phyloP scores from a whole-genome alignment of 208 protist genomes.

The Trypanosoma boissoni region DNA sequence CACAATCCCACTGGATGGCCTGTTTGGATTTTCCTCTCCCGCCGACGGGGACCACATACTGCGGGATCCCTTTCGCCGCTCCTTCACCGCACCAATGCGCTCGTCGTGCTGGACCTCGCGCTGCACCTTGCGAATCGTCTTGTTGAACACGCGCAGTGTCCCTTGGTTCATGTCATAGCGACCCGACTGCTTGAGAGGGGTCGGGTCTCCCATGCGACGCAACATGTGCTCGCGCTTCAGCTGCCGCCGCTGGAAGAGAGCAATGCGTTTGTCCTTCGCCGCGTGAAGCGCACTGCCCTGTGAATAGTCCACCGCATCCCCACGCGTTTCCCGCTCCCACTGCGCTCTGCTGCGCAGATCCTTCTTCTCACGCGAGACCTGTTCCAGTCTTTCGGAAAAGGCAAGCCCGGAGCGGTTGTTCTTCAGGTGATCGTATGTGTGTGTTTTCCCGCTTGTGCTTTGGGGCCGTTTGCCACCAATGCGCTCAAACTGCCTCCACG shows the following conservation, averaged over 20 bases:
- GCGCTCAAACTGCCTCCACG: constrained; percentile 77
- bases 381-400: constrained; percentile 62
- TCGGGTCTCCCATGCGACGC: constrained; percentile 75
- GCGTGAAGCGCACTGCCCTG: constrained; percentile 70
- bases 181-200: constrained; percentile 80
- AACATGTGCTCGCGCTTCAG: constrained; percentile 72
- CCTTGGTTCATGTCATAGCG: constrained; percentile 61
- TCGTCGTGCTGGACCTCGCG: constrained; percentile 71
- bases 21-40: constrained; percentile 58
- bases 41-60: constrained; percentile 58
- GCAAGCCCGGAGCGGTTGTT: constrained; percentile 45
- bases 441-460: too few species aligned
- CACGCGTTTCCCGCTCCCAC: constrained; percentile 71
- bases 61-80: constrained; percentile 43
- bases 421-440: constrained; percentile 53
- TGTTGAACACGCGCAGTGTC: constrained; percentile 77
- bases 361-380: constrained; percentile 60
- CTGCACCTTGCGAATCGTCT: constrained; percentile 78
- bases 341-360: constrained; percentile 42
- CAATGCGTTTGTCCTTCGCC: constrained; percentile 69
- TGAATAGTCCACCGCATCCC: constrained; percentile 75
- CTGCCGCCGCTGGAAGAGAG: constrained; percentile 64
- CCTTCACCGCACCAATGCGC: constrained; percentile 47
- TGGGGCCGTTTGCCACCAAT: constrained; percentile 68
- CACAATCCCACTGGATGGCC: constrained; percentile 49